Conservation (phyloP, 2,329 filamentous ascomycete genomes). For the Cordyceps pruinosa region DNA sequence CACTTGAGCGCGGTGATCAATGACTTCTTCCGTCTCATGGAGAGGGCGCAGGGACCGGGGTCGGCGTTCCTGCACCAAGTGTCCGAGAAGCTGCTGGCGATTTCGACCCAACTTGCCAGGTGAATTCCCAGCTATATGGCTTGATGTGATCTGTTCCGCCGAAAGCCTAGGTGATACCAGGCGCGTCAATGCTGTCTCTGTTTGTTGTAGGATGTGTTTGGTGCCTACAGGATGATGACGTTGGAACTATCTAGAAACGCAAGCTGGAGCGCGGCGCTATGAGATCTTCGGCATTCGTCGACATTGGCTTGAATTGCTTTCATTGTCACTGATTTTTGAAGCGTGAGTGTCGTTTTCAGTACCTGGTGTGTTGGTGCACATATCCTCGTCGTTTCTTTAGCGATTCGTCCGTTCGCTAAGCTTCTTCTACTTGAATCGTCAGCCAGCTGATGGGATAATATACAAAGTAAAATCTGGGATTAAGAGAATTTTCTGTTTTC, state of each 20-base stretch:
- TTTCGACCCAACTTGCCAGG: background rate
- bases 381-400: background rate
- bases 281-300: background rate
- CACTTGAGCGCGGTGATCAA: background rate
- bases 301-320: constrained; percentile 2
- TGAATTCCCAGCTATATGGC: too few relatives aligned
- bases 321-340: background rate
- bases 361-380: background rate
- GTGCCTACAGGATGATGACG: background rate
- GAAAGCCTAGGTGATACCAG: background rate
- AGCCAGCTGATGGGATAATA: too few relatives aligned
- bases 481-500: too few relatives aligned
- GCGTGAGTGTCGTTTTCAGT: background rate
- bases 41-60: background rate
- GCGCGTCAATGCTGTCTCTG: background rate
- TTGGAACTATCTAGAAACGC: constrained; percentile 1
- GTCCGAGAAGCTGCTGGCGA: background rate
- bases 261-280: background rate
- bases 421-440: too few relatives aligned
- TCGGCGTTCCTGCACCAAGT: background rate
- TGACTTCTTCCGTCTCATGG: background rate
- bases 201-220: background rate
- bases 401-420: background rate
- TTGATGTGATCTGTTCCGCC: background rate
- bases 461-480: too few relatives aligned